phyloP scores from a whole-genome alignment of 495 filamentous ascomycete species.

The Podospora conica region DNA sequence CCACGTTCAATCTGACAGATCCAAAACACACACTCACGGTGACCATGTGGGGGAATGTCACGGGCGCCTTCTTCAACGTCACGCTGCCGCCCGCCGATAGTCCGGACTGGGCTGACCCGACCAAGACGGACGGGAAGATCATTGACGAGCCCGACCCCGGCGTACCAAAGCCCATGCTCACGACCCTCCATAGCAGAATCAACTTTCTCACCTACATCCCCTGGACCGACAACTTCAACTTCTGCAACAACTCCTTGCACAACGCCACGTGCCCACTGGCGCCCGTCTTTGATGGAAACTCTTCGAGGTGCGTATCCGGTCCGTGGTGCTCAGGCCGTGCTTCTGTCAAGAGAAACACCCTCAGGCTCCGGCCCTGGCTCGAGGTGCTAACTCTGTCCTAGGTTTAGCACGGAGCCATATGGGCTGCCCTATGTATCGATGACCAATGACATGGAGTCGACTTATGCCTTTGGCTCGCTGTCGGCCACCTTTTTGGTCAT shows the following conservation, averaged over 20 bases:
- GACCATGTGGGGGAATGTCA: constrained; percentile 87
- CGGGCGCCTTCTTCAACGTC: constrained; percentile 47
- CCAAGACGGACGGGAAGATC: constrained; percentile 70
- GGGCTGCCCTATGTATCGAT: constrained; percentile 53
- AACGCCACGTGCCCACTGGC: constrained; percentile 68
- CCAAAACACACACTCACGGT: constrained; percentile 63
- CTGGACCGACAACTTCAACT: constrained; percentile 47
- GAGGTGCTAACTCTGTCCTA: neutral
- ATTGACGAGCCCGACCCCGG: constrained; percentile 47
- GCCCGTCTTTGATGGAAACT: constrained; percentile 55
- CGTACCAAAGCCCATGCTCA: constrained; percentile 49
- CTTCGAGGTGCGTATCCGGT: constrained; percentile 48
- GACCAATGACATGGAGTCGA: constrained; percentile 67
- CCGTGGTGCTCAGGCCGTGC: no score
- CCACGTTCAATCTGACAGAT: constrained; percentile 58
- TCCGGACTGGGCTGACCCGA: constrained; percentile 50
- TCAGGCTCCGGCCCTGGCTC: no score
- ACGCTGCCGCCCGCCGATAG: constrained; percentile 48
- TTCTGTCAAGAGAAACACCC: no score
- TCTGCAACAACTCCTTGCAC: constrained; percentile 55
- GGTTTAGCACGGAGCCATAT: constrained; percentile 48
- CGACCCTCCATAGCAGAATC: constrained; percentile 63
- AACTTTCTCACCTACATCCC: constrained; percentile 70
- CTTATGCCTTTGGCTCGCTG: constrained; percentile 80
- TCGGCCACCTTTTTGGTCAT: constrained; percentile 61